Evolutionary conservation across 805 yeast genomes (phyloP), one percentile per base, ranked within the genome.

Genomic region (Tetrapisispora nanseiensis): DNA sequence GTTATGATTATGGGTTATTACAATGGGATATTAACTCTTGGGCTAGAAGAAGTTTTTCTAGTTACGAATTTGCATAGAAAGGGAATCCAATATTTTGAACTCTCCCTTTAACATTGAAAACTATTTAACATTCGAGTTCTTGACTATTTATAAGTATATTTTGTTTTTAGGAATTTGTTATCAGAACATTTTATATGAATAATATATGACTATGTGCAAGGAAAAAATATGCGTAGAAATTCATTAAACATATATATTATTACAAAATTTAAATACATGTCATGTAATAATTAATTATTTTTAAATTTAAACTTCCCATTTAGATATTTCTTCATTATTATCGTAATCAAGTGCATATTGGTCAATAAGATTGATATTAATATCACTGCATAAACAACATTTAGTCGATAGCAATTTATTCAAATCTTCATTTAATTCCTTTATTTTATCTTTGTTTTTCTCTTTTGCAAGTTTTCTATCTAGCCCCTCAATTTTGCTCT

Each of bases 371-470:
- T 76, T 79, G 43, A 89, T 78, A 55, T 76, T 80, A 39, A 76
- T 65, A 39, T 82, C 94, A 45, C 86, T 79, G 59, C 96, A 87
- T 10, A 86, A 61, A 8, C 80, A 73, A 60, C 97, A 87, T 48
- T 78, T 82, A 19, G 72, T 70, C 0, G 77, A 66, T 19, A 85
- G 58, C 15, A 84, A 51, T 1, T 67, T 63, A 50, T 85, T 90
- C 33, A 86, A 69, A 44, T 78, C 81, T 1, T 67, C 63, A 49
- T 85, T 90, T 35, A 86, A 69, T 45, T 78, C 81, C 15, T 59
- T 47, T 32, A 50, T 48, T 46, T 61, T 55, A 9, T 55, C 56
- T 21, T 59, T 52, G 33, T 48, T 55, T 28, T 51, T 51, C 34
- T 50, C 55, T 43, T 54, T 57, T 18, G 50, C 49, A 29, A 52